phyloP scores from a whole-genome alignment of 352 stramenopile species.

The Phytophthora idaei region DNA sequence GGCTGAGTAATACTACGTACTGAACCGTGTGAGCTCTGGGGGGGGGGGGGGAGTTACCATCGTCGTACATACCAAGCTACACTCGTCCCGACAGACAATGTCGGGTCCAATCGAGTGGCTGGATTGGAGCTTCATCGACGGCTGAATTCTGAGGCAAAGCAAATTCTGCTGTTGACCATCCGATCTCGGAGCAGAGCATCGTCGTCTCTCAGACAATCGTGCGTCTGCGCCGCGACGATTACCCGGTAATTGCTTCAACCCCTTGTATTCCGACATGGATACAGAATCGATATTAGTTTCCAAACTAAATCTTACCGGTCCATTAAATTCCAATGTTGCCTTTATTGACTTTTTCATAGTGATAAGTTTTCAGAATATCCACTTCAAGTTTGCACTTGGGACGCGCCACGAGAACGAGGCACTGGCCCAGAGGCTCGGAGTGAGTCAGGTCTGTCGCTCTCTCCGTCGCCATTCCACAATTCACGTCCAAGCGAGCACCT shows the following conservation, averaged over 20 bases:
- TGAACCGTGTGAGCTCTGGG: not conserved
- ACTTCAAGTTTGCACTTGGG: constrained; percentile 24
- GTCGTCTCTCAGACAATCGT: not conserved
- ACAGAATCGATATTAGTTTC: not conserved
- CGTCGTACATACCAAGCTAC: not conserved
- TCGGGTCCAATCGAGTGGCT: constrained; percentile 4
- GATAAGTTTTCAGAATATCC: not conserved
- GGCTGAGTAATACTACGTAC: too few relatives aligned
- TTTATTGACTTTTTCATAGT: too few relatives aligned
- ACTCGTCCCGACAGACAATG: constrained; percentile 26
- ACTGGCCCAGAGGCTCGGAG: constrained; percentile 6
- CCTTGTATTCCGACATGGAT: constrained; percentile 9
- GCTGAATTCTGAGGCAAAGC: not conserved
- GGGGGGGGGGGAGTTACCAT: constrained; percentile 20
- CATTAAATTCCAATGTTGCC: too few relatives aligned
- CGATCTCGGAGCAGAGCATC: constrained; percentile 1
- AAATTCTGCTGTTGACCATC: constrained; percentile 5
- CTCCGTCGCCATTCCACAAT: constrained; percentile 31
- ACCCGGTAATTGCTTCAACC: constrained; percentile 4
- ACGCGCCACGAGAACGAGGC: constrained; percentile 26
- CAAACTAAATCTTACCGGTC: not conserved
- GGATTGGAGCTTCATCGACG: not conserved
- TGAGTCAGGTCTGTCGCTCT: constrained; percentile 8
- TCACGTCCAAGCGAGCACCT: constrained; percentile 13
- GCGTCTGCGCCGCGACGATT: constrained; percentile 1